Percentiles rank a stretch among this genome's conserved stretches.
Evolutionary conservation across 2,329 filamentous ascomycete species (phyloP).

Genomic region (Venturiaceae sp.): DNA sequence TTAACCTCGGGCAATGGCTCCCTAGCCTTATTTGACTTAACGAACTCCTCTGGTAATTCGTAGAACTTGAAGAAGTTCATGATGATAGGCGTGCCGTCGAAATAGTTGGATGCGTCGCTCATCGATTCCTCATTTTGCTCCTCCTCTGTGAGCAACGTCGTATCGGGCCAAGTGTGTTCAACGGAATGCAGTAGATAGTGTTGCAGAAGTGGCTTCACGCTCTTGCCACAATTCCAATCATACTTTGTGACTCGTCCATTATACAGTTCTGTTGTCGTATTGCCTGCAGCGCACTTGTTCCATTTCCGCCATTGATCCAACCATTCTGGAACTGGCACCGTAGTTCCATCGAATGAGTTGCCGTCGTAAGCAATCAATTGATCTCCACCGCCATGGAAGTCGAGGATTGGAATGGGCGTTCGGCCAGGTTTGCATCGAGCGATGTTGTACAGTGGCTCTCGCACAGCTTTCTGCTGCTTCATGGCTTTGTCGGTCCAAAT

Average conservation of each 20-base stretch:
- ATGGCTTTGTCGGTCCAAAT: not conserved
- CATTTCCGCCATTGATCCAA: not conserved
- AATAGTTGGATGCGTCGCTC: not conserved
- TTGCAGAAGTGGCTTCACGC: not conserved
- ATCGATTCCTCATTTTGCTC: not conserved
- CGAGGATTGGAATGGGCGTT: slow-evolving; percentile 34
- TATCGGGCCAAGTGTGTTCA: slow-evolving; percentile 1
- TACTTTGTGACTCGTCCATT: not conserved
- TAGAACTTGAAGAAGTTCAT: slow-evolving; percentile 4
- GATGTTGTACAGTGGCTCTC: not conserved
- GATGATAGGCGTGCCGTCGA: not conserved
- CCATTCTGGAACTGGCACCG: not conserved
- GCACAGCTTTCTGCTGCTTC: slow-evolving; percentile 16
- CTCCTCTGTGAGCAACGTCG: not conserved
- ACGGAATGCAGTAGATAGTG: slow-evolving; percentile 3
- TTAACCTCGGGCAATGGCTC: not conserved
- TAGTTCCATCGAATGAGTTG: not conserved
- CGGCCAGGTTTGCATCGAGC: slow-evolving; percentile 25
- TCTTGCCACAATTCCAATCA: slow-evolving; percentile 2
- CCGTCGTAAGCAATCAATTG: slow-evolving; percentile 36
- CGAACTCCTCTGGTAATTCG: not conserved
- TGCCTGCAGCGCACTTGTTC: not conserved
- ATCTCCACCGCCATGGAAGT: slow-evolving; percentile 41
- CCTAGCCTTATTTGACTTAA: not conserved
- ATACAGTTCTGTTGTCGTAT: not conserved